Base-by-base conservation (phyloP, 2,329 filamentous ascomycete species). In the Fusarium sp. region DNA sequence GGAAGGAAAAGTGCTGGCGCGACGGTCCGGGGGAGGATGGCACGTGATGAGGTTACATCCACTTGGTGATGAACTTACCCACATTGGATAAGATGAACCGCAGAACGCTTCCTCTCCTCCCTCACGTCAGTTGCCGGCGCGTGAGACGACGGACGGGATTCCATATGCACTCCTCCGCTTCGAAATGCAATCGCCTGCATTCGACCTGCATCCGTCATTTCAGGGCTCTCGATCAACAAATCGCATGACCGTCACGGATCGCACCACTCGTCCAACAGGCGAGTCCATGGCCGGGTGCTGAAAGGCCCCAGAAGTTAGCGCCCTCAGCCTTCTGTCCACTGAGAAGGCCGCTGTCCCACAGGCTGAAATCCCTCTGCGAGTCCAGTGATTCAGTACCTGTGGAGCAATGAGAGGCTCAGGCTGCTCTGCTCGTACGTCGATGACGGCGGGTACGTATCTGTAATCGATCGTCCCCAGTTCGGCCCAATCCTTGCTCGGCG, bases 401-500 rank as follows among this genome's bases (percentile, higher is more conserved):
- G 70, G 43, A 34, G 45, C 54, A 39, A 32, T 69, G n/a, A 27
- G 58, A 67, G 41, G 52, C 45, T 62, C 67, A 65, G 71, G 71
- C 58, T 45, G 37, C 25, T 20, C 11, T 37, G 23, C 62, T 60
- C 58, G 58, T 69, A 71, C 65, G 63, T 64, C 67, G 52, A 58
- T 62, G 57, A 71, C 48, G 20, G 43, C 52, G 63, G 64, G 65
- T 59, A 74, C 58, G 64, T 67, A 64, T 68, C 66, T 72, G 70
- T 68, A 72, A 77, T 76, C 76, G 75, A 74, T 72, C 48, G 62
- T 62, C 68, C 66, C 70, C 62, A 59, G 66, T 58, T n/a, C 66
- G 64, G 66, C 57, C 76, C 71, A 78, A 78, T 73, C 77, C 77
- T 69, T 78, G 77, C 68, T 71, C 63, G 45, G 71, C 68, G 68